These are phyloP conservation scores for Abelmoschus esculentus DNA, from an alignment of 345 rosid genomes.

Conservation along the genomic window DNA sequence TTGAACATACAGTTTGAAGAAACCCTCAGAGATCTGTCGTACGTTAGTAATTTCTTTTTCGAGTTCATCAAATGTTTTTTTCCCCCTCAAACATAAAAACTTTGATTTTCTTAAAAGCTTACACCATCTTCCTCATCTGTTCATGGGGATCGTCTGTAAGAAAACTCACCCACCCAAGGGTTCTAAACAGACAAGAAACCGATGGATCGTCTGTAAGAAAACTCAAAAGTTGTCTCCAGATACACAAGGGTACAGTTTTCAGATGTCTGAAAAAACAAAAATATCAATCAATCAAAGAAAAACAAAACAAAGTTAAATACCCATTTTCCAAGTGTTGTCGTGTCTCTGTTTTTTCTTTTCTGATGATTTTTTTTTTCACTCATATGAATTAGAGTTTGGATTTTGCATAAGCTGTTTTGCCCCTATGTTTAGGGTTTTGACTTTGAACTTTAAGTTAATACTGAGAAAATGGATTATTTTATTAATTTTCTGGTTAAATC, in stretches of 20 bases:
- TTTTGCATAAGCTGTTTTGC: not conserved
- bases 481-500: too few species aligned
- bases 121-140: too few species aligned
- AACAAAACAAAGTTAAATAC: not conserved
- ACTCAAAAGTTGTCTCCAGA: not conserved
- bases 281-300: conserved; percentile 12
- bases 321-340: not conserved
- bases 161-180: too few species aligned
- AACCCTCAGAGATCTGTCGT: too few species aligned
- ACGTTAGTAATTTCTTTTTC: too few species aligned
- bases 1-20: too few species aligned
- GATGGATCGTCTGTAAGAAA: not conserved
- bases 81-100: too few species aligned
- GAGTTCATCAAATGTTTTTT: too few species aligned
- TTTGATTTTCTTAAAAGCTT: too few species aligned
- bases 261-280: not conserved
- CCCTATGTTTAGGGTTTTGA: conserved; percentile 30
- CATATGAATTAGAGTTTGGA: conserved; percentile 21
- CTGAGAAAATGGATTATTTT: too few species aligned
- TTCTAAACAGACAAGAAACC: not conserved
- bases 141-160: too few species aligned
- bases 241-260: not conserved
- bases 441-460: not conserved
- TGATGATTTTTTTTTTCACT: not conserved
- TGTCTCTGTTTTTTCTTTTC: not conserved